A percentile compares a stretch with the other conserved stretches of the same genome.
Evolutionary conservation across 352 stramenopile genomes (phyloP).

Genomic region (Pelagophyceae sp.): DNA sequence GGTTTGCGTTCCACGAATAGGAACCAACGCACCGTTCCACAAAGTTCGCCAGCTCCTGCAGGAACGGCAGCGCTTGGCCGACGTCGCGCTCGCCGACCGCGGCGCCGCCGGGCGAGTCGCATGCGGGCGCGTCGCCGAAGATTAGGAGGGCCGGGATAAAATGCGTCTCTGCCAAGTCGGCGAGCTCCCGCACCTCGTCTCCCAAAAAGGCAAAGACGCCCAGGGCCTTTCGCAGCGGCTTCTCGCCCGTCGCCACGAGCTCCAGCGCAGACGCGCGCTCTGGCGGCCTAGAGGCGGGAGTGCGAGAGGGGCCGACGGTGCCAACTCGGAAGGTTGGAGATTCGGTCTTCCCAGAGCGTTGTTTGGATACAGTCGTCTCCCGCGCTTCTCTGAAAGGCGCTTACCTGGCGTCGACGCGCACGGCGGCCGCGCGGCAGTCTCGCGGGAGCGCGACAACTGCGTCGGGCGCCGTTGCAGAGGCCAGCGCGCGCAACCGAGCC

Average conservation of each 20-base stretch:
- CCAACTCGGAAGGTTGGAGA: too few species aligned
- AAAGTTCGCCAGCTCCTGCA: slow-evolving; percentile 71
- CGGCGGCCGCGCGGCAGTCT: too few species aligned
- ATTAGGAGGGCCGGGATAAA: slow-evolving; percentile 74
- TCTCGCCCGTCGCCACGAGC: not conserved
- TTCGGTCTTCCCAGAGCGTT: too few species aligned
- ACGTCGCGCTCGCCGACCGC: slow-evolving; percentile 69
- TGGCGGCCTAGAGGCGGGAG: too few species aligned
- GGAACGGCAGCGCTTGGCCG: slow-evolving; percentile 59
- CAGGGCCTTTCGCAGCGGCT: slow-evolving; percentile 33
- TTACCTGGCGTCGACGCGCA: too few species aligned
- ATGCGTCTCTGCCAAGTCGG: slow-evolving; percentile 72
- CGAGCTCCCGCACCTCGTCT: slow-evolving; percentile 75
- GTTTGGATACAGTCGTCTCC: too few species aligned
- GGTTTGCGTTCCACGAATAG: not conserved
- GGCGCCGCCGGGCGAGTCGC: slow-evolving; percentile 46
- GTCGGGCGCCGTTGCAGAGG: too few species aligned
- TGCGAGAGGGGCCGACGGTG: too few species aligned
- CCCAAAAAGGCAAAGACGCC: slow-evolving; percentile 73
- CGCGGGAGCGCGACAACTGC: too few species aligned
- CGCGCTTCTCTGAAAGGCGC: too few species aligned
- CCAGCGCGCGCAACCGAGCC: too few species aligned
- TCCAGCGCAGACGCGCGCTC: slow-evolving; percentile 2
- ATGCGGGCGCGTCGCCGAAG: slow-evolving; percentile 65
- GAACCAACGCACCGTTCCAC: slow-evolving; percentile 56